phyloP scores from a whole-genome alignment of 2,329 filamentous ascomycete genomes.

The Fusarium liriodendri region DNA sequence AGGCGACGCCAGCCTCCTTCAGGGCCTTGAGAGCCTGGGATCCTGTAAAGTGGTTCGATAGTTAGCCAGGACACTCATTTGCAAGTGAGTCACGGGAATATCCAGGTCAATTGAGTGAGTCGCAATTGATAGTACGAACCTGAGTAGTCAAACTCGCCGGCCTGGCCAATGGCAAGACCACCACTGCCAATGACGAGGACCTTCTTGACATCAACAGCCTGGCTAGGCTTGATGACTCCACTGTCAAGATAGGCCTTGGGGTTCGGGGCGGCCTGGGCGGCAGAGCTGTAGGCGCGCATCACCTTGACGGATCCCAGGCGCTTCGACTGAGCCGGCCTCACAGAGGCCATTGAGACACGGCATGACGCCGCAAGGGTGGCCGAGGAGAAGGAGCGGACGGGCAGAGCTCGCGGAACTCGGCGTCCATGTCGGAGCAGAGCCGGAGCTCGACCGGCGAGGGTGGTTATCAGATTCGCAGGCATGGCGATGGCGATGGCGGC shows the following conservation, averaged over 20 bases:
- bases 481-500: conserved; percentile 42
- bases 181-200: conserved; percentile 96
- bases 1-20: conserved; percentile 92
- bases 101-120: not conserved
- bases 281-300: conserved; percentile 54
- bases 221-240: conserved; percentile 82
- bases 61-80: conserved; percentile 33
- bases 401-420: conserved; percentile 58
- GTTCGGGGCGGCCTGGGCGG: conserved; percentile 77
- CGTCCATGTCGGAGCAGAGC: conserved; percentile 67
- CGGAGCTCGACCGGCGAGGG: conserved; percentile 68
- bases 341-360: conserved; percentile 41
- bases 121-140: conserved; percentile 66
- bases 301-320: conserved; percentile 61
- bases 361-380: conserved; percentile 45
- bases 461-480: conserved; percentile 54
- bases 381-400: conserved; percentile 58
- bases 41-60: conserved; percentile 62
- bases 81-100: conserved; percentile 26
- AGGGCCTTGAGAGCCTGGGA: conserved; percentile 96
- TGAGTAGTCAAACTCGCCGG: conserved; percentile 98
- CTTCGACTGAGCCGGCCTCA: conserved; percentile 52
- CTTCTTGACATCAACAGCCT: conserved; percentile 93
- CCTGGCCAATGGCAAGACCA: conserved; percentile 95
- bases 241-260: conserved; percentile 90